phyloP scores from a whole-genome alignment of 1,284 basidiomycete genomes.

The Ceratobasidium sp. region DNA sequence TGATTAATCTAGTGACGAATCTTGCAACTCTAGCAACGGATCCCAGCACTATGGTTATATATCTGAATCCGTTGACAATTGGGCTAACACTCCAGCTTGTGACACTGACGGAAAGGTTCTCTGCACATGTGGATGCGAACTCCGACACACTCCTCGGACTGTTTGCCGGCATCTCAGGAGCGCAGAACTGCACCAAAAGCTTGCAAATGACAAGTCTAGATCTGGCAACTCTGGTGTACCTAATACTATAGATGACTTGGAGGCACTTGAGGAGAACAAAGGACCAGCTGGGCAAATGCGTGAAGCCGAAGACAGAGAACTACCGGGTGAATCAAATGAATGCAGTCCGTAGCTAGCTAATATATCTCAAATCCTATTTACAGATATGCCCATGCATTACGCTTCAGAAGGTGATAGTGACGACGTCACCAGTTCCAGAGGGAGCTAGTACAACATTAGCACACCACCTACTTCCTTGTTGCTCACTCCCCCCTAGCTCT shows the following conservation, averaged over 20 bases:
- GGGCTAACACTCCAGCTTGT: background rate
- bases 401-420: background rate
- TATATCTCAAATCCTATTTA: background rate
- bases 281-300: background rate
- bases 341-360: background rate
- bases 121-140: background rate
- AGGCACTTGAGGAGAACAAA: background rate
- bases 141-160: background rate
- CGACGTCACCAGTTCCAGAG: background rate
- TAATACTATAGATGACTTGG: background rate
- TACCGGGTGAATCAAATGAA: background rate
- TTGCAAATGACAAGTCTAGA: too few relatives aligned
- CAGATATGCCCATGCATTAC: constrained; percentile 2
- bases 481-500: background rate
- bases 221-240: background rate
- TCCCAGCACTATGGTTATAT: background rate
- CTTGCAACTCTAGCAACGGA: background rate
- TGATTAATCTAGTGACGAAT: background rate
- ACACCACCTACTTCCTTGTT: background rate
- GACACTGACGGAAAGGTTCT: background rate
- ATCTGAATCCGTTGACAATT: background rate
- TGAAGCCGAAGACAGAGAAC: background rate
- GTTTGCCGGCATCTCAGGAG: background rate
- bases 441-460: background rate
- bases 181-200: too few relatives aligned